These are phyloP conservation scores for Verticillium longisporum DNA, from an alignment of 2,329 filamentous ascomycete genomes.

Conservation along the genomic window DNA sequence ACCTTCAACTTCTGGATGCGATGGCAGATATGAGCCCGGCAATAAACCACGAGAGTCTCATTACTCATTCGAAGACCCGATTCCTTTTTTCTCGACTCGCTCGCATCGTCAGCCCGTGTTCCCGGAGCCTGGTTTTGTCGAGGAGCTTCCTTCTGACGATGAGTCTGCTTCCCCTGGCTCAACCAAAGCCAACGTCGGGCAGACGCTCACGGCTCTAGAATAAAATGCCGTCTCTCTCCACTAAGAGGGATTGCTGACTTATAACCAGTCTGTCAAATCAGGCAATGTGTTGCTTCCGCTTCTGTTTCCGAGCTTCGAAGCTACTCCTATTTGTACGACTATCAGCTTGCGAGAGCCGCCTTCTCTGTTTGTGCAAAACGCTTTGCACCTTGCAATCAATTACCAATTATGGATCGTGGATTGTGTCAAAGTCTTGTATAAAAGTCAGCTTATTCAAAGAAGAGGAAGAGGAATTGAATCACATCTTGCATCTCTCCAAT, in stretches of 20 bases:
- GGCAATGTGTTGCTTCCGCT: not conserved
- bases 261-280: not conserved
- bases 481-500: too few species aligned
- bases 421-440: too few species aligned
- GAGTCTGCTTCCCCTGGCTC: not conserved
- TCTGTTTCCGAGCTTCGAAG: not conserved
- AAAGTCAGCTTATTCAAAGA: too few species aligned
- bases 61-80: not conserved
- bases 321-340: too few species aligned
- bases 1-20: not conserved
- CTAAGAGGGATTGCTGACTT: not conserved
- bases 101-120: not conserved
- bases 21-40: not conserved
- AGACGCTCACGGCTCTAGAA: not conserved
- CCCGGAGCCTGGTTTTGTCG: not conserved
- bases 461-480: too few species aligned
- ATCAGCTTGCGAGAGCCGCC: too few species aligned
- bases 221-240: not conserved
- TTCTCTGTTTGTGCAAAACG: too few species aligned
- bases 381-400: too few species aligned
- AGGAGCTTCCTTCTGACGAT: not conserved
- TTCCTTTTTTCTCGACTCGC: not conserved
- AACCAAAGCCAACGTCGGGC: not conserved
- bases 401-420: too few species aligned
- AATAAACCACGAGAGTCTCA: not conserved